These are phyloP conservation scores for Schizonepeta tenuifolia DNA, from an alignment of 257 asterid genomes.

Conservation along the genomic window DNA sequence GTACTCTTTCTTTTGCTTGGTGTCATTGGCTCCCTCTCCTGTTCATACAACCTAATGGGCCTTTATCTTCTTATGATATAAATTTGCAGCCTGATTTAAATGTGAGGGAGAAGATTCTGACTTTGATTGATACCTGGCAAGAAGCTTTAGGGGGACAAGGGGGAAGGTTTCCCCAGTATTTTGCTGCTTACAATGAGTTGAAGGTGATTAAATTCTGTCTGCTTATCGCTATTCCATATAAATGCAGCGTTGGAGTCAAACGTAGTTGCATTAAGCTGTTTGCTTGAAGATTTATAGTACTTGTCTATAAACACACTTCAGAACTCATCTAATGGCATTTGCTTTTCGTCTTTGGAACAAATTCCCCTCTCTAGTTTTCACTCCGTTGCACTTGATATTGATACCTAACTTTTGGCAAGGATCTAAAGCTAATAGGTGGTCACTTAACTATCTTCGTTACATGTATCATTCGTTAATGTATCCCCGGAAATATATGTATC, in stretches of 20 bases:
- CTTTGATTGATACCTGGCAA: slow-evolving; percentile 92
- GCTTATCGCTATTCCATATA: slow-evolving; percentile 2
- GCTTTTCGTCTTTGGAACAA: neutral
- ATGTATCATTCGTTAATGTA: neutral
- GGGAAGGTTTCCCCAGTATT: slow-evolving; percentile 88
- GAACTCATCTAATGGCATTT: neutral
- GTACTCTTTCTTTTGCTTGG: neutral
- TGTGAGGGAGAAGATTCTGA: slow-evolving; percentile 94
- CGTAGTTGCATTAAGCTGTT: slow-evolving; percentile 1
- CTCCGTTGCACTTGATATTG: neutral
- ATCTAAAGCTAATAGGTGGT: neutral
- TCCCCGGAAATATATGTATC: neutral
- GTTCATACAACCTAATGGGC: neutral
- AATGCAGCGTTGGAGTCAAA: neutral
- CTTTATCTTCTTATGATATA: slow-evolving; percentile 18
- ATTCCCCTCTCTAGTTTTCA: slow-evolving; percentile 6
- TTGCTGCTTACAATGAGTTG: slow-evolving; percentile 90
- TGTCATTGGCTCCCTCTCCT: slow-evolving; percentile 7
- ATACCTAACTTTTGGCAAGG: neutral
- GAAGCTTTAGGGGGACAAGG: slow-evolving; percentile 88
- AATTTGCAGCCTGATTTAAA: slow-evolving; percentile 83
- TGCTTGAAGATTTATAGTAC: neutral
- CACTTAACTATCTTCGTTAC: neutral
- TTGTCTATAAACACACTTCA: neutral
- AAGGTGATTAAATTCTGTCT: slow-evolving; percentile 54